Conservation (phyloP, 345 rosid genomes). For the Melaleuca alternifolia region DNA sequence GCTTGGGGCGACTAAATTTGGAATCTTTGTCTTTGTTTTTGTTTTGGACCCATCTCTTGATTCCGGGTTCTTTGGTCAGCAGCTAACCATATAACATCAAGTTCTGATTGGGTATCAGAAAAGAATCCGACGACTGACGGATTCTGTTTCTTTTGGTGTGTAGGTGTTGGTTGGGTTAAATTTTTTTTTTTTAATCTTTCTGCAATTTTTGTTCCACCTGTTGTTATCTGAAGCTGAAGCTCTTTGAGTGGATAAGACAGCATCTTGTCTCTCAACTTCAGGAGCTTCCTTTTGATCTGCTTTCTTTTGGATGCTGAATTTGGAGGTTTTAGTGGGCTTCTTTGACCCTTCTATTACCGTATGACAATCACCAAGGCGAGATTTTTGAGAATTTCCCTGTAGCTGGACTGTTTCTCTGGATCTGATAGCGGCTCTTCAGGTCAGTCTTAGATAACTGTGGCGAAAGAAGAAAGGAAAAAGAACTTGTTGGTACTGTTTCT, state of each 20-base stretch:
- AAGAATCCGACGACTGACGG: constrained; percentile 29
- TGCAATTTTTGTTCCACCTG: background rate
- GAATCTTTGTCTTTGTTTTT: constrained; percentile 16
- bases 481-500: background rate
- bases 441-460: background rate
- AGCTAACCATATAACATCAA: constrained; percentile 8
- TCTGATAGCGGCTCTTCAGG: background rate
- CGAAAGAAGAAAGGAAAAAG: background rate
- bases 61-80: constrained; percentile 16
- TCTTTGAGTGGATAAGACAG: background rate
- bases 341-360: background rate
- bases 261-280: background rate
- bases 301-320: background rate
- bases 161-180: background rate
- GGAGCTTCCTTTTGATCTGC: background rate
- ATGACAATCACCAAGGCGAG: background rate
- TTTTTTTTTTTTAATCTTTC: background rate
- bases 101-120: constrained; percentile 28
- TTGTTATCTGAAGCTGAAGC: background rate
- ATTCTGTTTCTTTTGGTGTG: constrained; percentile 2
- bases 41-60: constrained; percentile 17
- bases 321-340: background rate
- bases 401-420: background rate
- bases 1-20: constrained; percentile 10
- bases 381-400: background rate